A percentile compares a stretch with the other conserved stretches of the same genome.
These are phyloP conservation scores for Cyathus olla DNA, from an alignment of 1,284 basidiomycete genomes.

Conservation along the genomic window DNA sequence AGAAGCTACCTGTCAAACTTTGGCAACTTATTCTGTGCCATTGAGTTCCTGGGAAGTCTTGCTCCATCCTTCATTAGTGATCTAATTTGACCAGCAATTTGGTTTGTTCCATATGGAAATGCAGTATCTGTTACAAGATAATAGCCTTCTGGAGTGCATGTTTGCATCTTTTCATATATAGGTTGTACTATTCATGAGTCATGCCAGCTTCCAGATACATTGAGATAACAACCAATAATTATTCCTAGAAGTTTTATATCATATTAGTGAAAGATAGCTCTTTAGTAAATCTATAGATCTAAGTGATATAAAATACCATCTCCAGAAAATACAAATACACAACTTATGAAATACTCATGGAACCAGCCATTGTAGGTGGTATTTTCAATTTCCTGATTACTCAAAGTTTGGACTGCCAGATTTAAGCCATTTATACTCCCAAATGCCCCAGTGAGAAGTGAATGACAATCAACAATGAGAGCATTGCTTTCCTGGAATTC, in stretches of 20 bases:
- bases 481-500: constrained; percentile 39
- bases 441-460: constrained; percentile 51
- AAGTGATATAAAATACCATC: constrained; percentile 35
- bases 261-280: too few relatives aligned
- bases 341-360: constrained; percentile 49
- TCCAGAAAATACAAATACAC: constrained; percentile 41
- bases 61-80: constrained; percentile 52
- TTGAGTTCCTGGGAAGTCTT: constrained; percentile 29
- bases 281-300: neutral
- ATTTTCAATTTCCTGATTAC: constrained; percentile 56
- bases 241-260: constrained; percentile 24
- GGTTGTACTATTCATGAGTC: constrained; percentile 50
- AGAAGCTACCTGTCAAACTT: constrained; percentile 45
- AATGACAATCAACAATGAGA: constrained; percentile 47
- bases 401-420: constrained; percentile 33
- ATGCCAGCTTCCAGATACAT: constrained; percentile 62
- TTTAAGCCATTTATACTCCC: constrained; percentile 47
- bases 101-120: constrained; percentile 48
- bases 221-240: constrained; percentile 46
- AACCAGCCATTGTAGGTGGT: constrained; percentile 62
- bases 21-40: constrained; percentile 24
- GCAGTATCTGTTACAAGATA: constrained; percentile 57
- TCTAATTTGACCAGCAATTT: constrained; percentile 44
- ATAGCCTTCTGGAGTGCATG: constrained; percentile 46
- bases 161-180: constrained; percentile 48